These are phyloP conservation scores for Colletotrichum kahawae DNA, from an alignment of 2,329 filamentous ascomycete species.

Conservation along the genomic window DNA sequence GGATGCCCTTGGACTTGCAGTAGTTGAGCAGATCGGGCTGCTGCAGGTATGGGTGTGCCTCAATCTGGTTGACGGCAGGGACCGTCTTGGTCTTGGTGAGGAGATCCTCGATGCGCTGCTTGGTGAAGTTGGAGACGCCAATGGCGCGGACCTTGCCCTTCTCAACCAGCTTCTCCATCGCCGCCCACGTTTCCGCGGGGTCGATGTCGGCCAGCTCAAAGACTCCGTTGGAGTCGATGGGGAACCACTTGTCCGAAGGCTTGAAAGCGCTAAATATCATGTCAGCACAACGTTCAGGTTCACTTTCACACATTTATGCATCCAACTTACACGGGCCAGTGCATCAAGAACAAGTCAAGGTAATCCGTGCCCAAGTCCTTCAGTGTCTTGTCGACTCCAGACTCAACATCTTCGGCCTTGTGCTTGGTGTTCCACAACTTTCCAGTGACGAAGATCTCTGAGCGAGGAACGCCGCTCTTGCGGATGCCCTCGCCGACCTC, in stretches of 20 bases:
- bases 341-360: slow-evolving; percentile 56
- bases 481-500: slow-evolving; percentile 48
- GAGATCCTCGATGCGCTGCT: slow-evolving; percentile 44
- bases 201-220: slow-evolving; percentile 63
- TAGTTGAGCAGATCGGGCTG: slow-evolving; percentile 61
- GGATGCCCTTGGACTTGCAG: slow-evolving; percentile 62
- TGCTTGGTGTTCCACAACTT: slow-evolving; percentile 67
- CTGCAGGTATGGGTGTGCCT: slow-evolving; percentile 72
- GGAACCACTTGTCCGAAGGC: slow-evolving; percentile 52
- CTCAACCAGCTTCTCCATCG: slow-evolving; percentile 43
- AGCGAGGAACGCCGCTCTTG: slow-evolving; percentile 41
- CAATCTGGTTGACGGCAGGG: slow-evolving; percentile 72
- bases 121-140: slow-evolving; percentile 57
- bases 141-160: slow-evolving; percentile 48
- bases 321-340: slow-evolving; percentile 45
- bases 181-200: slow-evolving; percentile 43
- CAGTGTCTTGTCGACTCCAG: slow-evolving; percentile 52
- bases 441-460: slow-evolving; percentile 56
- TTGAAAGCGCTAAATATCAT: slow-evolving; percentile 44
- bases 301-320: background rate
- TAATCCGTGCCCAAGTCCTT: slow-evolving; percentile 56
- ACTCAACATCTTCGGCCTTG: slow-evolving; percentile 51
- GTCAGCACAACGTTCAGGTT: background rate
- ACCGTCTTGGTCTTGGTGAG: slow-evolving; percentile 55
- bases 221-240: slow-evolving; percentile 62